Percentiles rank a stretch among this genome's conserved stretches.
These are phyloP conservation scores for Catunica adiposa DNA, from an alignment of 2,329 filamentous ascomycete genomes.

Conservation along the genomic window DNA sequence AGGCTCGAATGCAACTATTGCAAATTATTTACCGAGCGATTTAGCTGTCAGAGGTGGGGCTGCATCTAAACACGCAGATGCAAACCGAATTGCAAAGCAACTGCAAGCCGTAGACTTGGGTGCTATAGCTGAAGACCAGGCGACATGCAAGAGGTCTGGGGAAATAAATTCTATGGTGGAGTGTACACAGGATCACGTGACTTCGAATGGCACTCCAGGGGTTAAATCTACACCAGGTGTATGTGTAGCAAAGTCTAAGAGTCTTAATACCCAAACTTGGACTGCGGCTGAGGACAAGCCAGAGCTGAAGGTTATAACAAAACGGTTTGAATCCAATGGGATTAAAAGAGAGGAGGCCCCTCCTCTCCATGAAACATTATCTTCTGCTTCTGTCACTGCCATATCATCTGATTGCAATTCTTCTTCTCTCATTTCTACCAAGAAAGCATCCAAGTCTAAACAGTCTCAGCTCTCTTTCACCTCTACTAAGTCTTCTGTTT, in stretches of 20 bases:
- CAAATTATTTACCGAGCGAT: not conserved
- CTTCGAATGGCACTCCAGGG: no score
- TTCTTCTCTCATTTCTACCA: not conserved
- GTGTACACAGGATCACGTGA: no score
- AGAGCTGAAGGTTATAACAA: not conserved
- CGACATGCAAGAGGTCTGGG: not conserved
- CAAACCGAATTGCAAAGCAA: conserved; percentile 5
- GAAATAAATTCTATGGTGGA: not conserved
- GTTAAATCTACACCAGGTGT: no score
- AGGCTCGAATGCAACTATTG: not conserved
- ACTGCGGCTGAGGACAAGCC: not conserved
- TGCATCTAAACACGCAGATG: not conserved
- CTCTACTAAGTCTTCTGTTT: conserved; percentile 7
- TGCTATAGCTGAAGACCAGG: conserved; percentile 4
- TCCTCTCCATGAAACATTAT: conserved; percentile 1
- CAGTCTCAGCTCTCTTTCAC: conserved; percentile 11
- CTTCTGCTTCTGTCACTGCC: conserved; percentile 1
- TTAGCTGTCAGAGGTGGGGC: conserved; percentile 1
- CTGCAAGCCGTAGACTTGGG: conserved; percentile 6
- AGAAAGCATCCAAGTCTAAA: conserved; percentile 1
- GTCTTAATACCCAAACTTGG: no score
- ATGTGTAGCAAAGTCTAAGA: no score
- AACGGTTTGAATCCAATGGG: not conserved
- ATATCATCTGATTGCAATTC: not conserved
- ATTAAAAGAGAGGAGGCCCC: conserved; percentile 13